phyloP scores from a whole-genome alignment of 139 green algal species.

The Chlorella sp. region DNA sequence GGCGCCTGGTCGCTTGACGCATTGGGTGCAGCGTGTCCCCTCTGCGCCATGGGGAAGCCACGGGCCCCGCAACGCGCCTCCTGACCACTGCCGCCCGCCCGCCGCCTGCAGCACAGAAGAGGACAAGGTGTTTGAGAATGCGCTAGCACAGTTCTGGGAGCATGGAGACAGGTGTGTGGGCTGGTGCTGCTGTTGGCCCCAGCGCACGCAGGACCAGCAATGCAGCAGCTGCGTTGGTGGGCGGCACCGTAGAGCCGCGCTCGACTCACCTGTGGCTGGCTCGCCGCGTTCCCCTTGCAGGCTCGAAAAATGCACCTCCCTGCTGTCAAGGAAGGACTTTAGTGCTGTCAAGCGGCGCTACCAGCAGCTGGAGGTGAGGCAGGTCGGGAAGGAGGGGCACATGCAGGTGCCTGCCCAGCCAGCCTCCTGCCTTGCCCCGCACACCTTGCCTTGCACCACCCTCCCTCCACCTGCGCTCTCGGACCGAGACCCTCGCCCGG shows the following conservation, averaged over 20 bases:
- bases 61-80: too few relatives aligned
- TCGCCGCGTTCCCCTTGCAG: background rate
- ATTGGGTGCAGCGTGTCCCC: too few relatives aligned
- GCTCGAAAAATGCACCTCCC: slow-evolving; percentile 40
- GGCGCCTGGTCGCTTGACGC: too few relatives aligned
- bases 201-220: background rate
- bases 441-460: background rate
- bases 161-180: slow-evolving; percentile 39
- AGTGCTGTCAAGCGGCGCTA: slow-evolving; percentile 50
- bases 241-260: background rate
- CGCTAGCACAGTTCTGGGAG: slow-evolving; percentile 57
- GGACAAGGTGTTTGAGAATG: slow-evolving; percentile 60
- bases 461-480: background rate
- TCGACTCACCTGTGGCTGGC: background rate
- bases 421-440: background rate
- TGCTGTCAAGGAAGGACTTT: slow-evolving; percentile 45
- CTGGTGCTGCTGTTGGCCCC: background rate
- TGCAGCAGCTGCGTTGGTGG: background rate
- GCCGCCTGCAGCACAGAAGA: slow-evolving; percentile 54
- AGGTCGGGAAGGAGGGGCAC: background rate
- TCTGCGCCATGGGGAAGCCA: too few relatives aligned
- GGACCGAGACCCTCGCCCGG: too few relatives aligned
- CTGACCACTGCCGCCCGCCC: too few relatives aligned
- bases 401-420: background rate
- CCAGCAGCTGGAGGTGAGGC: slow-evolving; percentile 51